Percentiles rank a stretch among this genome's conserved stretches.
phyloP scores from a whole-genome alignment of 306 rosid species.

The Quercus agrifolia region DNA sequence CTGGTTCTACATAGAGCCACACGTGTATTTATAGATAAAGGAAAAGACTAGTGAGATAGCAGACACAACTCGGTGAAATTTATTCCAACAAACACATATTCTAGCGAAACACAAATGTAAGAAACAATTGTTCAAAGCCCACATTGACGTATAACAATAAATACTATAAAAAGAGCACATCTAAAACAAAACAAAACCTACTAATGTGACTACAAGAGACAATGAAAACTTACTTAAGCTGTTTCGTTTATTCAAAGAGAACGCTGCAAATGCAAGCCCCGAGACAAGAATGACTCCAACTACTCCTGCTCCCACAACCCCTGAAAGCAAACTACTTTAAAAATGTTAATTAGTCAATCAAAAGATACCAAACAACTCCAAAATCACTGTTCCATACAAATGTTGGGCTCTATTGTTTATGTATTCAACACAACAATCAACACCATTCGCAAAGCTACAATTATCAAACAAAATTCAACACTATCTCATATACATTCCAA shows the following conservation, averaged over 20 bases:
- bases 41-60: conserved; percentile 13
- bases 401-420: neutral
- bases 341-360: conserved; percentile 38
- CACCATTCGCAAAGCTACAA: neutral
- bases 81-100: conserved; percentile 4
- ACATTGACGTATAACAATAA: neutral
- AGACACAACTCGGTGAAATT: neutral
- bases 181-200: neutral
- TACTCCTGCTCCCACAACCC: conserved; percentile 74
- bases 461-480: neutral
- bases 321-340: conserved; percentile 81
- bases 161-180: neutral
- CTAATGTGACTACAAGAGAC: neutral
- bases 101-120: neutral
- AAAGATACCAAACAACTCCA: neutral
- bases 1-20: conserved; percentile 43
- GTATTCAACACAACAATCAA: neutral
- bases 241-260: conserved; percentile 54
- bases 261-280: conserved; percentile 67
- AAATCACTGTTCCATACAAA: neutral
- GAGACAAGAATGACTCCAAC: conserved; percentile 72
- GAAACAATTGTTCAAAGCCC: neutral
- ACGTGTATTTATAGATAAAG: neutral
- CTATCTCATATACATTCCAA: neutral
- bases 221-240: conserved; percentile 52